A percentile compares a stretch with the other conserved stretches of the same genome.
These are phyloP conservation scores for Linnemannia zychae DNA, from an alignment of 192 early-diverging fungal genomes.

Conservation along the genomic window DNA sequence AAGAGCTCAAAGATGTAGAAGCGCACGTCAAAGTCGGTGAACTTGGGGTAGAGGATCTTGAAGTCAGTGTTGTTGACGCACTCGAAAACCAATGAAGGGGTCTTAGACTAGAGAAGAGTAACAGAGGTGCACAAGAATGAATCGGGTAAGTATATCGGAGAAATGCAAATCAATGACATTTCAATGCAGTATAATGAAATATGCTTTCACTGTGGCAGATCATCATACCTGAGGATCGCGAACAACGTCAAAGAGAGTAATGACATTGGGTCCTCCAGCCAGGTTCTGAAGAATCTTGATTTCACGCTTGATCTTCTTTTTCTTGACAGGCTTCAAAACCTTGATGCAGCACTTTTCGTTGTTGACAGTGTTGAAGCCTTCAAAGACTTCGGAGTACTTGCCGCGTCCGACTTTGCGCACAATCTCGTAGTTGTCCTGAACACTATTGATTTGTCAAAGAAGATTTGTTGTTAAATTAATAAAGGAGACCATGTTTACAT, in stretches of 20 bases:
- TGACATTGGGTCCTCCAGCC: constrained; percentile 93
- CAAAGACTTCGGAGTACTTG: constrained; percentile 99
- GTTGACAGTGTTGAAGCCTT: constrained; percentile 94
- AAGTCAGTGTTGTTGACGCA: constrained; percentile 99
- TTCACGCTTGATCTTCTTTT: constrained; percentile 99
- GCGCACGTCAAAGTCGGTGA: constrained; percentile 95
- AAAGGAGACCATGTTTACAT: background rate
- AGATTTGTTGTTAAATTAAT: constrained; percentile 1
- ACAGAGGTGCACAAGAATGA: background rate
- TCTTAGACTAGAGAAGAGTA: constrained; percentile 79
- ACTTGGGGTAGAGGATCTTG: constrained; percentile 94
- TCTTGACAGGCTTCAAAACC: constrained; percentile 99
- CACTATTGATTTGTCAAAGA: constrained; percentile 54
- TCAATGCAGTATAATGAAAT: background rate
- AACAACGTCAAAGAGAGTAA: constrained; percentile 94
- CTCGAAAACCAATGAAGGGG: constrained; percentile 97
- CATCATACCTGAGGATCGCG: constrained; percentile 86
- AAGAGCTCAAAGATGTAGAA: constrained; percentile 98
- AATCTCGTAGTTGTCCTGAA: constrained; percentile 98
- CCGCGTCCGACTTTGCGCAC: constrained; percentile 97
- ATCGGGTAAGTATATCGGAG: constrained; percentile 1
- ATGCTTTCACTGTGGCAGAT: background rate
- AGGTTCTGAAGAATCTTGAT: constrained; percentile 99
- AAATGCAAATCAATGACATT: background rate
- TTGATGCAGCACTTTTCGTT: constrained; percentile 96